Evolutionary conservation across 2,329 filamentous ascomycete species (phyloP), one percentile per base, ranked within the genome.

Genomic region (Albifimbria verrucaria): DNA sequence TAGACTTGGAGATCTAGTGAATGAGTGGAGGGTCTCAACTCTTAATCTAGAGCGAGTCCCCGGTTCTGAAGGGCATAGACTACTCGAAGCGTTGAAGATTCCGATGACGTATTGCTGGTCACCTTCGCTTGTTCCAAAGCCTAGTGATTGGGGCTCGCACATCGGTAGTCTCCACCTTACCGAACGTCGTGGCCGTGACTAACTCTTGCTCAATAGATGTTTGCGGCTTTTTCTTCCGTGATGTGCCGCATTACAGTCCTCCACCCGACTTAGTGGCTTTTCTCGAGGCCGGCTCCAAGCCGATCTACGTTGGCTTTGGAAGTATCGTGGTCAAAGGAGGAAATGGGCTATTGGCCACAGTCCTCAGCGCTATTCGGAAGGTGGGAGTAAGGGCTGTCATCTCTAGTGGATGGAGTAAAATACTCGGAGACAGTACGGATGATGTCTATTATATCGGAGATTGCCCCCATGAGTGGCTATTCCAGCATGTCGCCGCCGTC

Each of bases 401-500:
- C 0, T 87, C 83, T 1, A 87, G 88, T 63, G 87, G 87, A 1
- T 90, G 87, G 87, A 85, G 87, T 32, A 85, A 84, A 0, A 70
- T 90, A 2, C 86, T 86, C 1, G 77, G 76, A 2, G 77, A 80
- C 2, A 72, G 77, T 0, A 77, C 79, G 0, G 82, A 86, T 0
- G 79, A 83, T 51, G 73, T 90, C 41, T 88, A 79, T 65, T 82
- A 89, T 76, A 76, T 90, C 1, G 86, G 83, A 9, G 88, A 90
- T 56, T 87, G 80, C 0, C 87, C 87, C 0, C 87, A 90, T 60
- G 87, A 90, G 64, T 90, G 87, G 87, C 71, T 90, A 0, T 90
- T 90, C 52, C 83, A 83, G 0, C 75, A 76, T 20, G 82, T 89
- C 1, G 71, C 73, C 17, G 84, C 83, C 0, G 86, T 86, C 1